Base-by-base conservation (phyloP, 2,329 filamentous ascomycete genomes). In the Fusarium veterinarium region DNA sequence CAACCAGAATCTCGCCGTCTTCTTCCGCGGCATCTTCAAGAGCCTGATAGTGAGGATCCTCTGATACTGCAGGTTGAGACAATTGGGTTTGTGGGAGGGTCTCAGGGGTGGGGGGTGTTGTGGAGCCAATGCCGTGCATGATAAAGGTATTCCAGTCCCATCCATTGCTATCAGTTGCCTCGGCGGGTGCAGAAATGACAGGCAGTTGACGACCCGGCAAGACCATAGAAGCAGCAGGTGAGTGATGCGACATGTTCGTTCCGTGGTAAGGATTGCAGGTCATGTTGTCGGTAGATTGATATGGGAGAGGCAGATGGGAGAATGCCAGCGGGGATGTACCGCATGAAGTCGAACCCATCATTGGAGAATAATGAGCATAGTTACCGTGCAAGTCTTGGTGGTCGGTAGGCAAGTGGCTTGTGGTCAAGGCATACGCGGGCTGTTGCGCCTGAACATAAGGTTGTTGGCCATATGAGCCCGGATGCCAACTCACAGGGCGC, bases 401-500 rank as follows among this genome's bases (percentile, higher is more conserved):
- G 58, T 82, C 79, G 68, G 82, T 82, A 49, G 82, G 79, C 63
- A 81, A 79, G 45, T 69, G 77, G 40, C 81, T 77, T 8, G 81
- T 77, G 12, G 84, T 80, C 40, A 84, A 80, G 17, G 82, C 77
- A 71, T 86, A 84, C 72, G 80, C 77, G 35, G 81, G 64, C 63
- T 81, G 80, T 25, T 83, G 83, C 45, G 80, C 77, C 58, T 83
- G 81, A 52, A 81, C 79, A 66, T 81, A 80, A 20, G 82, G 78
- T 77, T 79, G 73, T 48, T 80, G 80, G 25, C 84, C 80, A 64
- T 88, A 85, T 14, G 91, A 88, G 28, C 88, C 88, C 6, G 92
- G 91, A 79, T 95, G 93, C 93, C 93, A 95, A 84, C 92, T 94
- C 49, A 93, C 84, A 10, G 92, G 92, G 45, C 92, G 88, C 58